phyloP scores from a whole-genome alignment of 2,329 filamentous ascomycete species.

The Clonostachys byssicola region DNA sequence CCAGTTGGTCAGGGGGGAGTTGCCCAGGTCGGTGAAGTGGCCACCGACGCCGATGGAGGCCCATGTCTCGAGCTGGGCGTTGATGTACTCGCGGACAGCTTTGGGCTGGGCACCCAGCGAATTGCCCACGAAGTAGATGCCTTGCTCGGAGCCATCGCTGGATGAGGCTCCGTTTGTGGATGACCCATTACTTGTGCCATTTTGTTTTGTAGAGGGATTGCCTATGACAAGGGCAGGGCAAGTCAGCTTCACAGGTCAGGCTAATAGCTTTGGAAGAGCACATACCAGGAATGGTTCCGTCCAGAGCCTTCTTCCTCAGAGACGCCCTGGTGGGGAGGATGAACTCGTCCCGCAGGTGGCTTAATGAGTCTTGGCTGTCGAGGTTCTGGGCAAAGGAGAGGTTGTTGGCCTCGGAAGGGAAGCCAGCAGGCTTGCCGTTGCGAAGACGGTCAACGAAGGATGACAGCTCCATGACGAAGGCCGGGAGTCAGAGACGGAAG shows the following conservation, averaged over 20 bases:
- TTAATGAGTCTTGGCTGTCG: slow-evolving; percentile 58
- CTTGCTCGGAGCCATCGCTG: slow-evolving; percentile 21
- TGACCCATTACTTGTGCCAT: slow-evolving; percentile 6
- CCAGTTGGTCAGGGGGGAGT: slow-evolving; percentile 68
- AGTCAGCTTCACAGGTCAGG: background rate
- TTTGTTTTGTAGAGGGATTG: background rate
- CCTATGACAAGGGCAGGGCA: background rate
- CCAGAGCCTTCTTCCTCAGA: slow-evolving; percentile 58
- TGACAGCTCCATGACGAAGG: slow-evolving; percentile 10
- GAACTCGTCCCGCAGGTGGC: slow-evolving; percentile 64
- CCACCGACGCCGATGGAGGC: slow-evolving; percentile 79
- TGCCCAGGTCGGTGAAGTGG: slow-evolving; percentile 68
- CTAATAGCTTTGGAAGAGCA: background rate
- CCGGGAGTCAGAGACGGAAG: background rate
- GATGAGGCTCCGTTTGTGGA: slow-evolving; percentile 11
- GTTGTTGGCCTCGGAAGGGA: slow-evolving; percentile 41
- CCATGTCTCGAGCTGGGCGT: slow-evolving; percentile 78
- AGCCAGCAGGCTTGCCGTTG: slow-evolving; percentile 32
- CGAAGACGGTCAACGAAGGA: slow-evolving; percentile 32
- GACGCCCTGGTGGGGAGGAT: slow-evolving; percentile 72
- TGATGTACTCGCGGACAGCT: slow-evolving; percentile 59
- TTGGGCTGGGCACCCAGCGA: slow-evolving; percentile 82
- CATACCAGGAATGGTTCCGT: slow-evolving; percentile 35
- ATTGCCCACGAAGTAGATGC: slow-evolving; percentile 84
- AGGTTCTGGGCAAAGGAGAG: slow-evolving; percentile 44